Evolutionary conservation across 148 eudicot species (phyloP).

Genomic region (Spergularia marina): DNA sequence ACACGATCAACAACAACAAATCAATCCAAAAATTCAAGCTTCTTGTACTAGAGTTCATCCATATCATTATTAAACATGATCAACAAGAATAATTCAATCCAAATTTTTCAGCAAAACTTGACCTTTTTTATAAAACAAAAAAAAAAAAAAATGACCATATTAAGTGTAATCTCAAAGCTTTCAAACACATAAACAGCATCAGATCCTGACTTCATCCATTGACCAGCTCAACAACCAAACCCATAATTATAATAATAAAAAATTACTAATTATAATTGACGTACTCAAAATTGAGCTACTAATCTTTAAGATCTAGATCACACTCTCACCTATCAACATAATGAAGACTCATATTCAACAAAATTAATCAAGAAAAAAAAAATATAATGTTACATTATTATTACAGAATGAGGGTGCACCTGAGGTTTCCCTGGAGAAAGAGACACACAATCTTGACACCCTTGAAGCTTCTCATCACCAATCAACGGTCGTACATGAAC

Average conservation of each 20-base stretch:
- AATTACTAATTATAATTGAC: background rate
- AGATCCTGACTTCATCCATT: conserved; percentile 7
- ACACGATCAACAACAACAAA: too few relatives aligned
- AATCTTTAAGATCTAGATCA: conserved; percentile 30
- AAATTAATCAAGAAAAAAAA: background rate
- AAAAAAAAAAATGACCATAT: background rate
- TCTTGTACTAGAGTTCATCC: too few relatives aligned
- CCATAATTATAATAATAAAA: background rate
- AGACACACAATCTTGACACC: conserved; percentile 86
- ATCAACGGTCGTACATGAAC: conserved; percentile 87
- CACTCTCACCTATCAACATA: conserved; percentile 9
- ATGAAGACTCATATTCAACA: background rate
- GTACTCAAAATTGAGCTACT: background rate
- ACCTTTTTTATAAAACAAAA: background rate
- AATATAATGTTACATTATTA: background rate
- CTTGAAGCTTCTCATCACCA: conserved; percentile 87
- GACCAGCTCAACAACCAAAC: conserved; percentile 9
- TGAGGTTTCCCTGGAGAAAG: conserved; percentile 78
- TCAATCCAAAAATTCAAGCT: too few relatives aligned
- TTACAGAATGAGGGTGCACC: conserved; percentile 35
- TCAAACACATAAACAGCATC: background rate
- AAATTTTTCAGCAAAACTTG: too few relatives aligned
- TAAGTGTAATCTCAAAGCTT: background rate
- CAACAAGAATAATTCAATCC: too few relatives aligned
- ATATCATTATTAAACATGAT: too few relatives aligned